phyloP scores from a whole-genome alignment of 176 grass and related monocot genomes.

The Cymbopogon citratus region DNA sequence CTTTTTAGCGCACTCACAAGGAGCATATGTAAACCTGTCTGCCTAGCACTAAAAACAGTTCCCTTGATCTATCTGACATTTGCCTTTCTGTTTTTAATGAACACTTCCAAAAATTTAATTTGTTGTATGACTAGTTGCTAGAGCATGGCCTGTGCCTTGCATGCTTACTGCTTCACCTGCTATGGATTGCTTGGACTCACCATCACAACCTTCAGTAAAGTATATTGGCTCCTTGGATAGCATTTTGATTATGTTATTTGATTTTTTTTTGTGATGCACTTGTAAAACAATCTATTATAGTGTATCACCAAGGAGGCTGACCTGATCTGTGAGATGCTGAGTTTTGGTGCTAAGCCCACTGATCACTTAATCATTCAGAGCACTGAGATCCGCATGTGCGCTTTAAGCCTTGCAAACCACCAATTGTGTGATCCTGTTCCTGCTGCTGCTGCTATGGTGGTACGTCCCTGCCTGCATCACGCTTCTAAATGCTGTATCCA shows the following conservation, averaged over 20 bases:
- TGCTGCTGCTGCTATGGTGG: slow-evolving; percentile 7
- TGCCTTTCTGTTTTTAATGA: neutral
- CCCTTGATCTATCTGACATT: neutral
- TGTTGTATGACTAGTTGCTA: no score
- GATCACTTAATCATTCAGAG: neutral
- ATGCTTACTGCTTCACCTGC: slow-evolving; percentile 7
- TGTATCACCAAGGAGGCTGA: neutral
- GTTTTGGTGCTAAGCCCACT: neutral
- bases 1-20: neutral
- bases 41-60: neutral
- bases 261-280: neutral
- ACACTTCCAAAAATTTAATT: neutral
- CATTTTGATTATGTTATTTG: neutral
- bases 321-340: neutral
- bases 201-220: neutral
- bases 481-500: neutral
- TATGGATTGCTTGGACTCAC: neutral
- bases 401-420: neutral
- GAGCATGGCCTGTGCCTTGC: neutral
- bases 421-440: neutral
- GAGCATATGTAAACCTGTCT: neutral
- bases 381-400: neutral
- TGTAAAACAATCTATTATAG: neutral
- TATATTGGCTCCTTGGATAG: neutral
- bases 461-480: neutral